Evolutionary conservation across 2,329 filamentous ascomycete genomes (phyloP).

Genomic region (Sporothrix sp.): DNA sequence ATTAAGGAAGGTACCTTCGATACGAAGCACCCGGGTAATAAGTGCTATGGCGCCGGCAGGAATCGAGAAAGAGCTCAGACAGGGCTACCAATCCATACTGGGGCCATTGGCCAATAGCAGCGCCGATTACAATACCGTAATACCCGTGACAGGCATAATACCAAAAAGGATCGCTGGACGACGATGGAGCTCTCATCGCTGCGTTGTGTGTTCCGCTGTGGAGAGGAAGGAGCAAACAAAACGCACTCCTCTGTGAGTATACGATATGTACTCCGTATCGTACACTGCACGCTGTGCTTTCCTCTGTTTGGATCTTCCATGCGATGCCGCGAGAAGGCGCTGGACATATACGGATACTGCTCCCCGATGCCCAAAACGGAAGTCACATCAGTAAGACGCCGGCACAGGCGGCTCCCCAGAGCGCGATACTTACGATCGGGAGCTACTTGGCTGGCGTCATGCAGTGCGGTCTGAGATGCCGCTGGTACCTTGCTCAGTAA

Average conservation of each 20-base stretch:
- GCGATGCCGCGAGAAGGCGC: background rate
- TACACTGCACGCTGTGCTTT: background rate
- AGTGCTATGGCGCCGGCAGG: background rate
- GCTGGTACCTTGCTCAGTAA: slow-evolving; percentile 13
- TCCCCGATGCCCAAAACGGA: background rate
- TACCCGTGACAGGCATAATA: no score
- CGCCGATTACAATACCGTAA: no score
- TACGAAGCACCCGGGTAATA: background rate
- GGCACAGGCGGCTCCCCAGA: background rate
- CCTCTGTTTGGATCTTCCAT: background rate
- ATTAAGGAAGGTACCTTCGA: slow-evolving; percentile 11
- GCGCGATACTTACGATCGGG: background rate
- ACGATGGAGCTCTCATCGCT: no score
- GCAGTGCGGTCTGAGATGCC: slow-evolving; percentile 4
- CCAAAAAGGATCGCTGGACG: no score
- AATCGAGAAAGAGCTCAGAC: background rate
- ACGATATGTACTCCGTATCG: background rate
- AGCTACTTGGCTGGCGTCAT: slow-evolving; percentile 7
- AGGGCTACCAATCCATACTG: no score
- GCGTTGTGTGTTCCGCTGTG: no score
- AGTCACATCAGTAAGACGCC: background rate
- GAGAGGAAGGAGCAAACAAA: no score
- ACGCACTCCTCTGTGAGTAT: no score
- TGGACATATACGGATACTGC: background rate
- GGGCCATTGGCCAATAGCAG: no score